These are phyloP conservation scores for Solanum hybrid DNA, from an alignment of 305 asterid genomes.

Conservation along the genomic window DNA sequence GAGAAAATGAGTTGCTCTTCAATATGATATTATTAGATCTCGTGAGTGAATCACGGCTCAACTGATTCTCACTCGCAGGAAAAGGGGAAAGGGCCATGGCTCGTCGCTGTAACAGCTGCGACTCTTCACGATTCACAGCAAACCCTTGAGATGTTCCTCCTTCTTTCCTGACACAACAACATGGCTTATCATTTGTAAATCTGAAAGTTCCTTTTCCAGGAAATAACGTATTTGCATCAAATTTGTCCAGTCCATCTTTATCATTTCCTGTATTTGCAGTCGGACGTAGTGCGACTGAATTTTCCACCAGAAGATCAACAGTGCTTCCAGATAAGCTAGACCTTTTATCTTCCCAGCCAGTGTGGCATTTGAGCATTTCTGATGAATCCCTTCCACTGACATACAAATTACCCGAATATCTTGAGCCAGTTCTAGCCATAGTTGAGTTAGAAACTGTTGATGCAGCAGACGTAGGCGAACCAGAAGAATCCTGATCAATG, in stretches of 20 bases:
- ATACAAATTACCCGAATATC: slow-evolving; percentile 28
- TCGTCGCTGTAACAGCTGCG: slow-evolving; percentile 33
- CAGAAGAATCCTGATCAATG: slow-evolving; percentile 53
- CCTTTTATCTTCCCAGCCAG: slow-evolving; percentile 13
- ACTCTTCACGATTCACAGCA: slow-evolving; percentile 36
- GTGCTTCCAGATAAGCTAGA: slow-evolving; percentile 16
- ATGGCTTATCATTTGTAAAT: slow-evolving; percentile 34
- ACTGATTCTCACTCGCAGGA: slow-evolving; percentile 26
- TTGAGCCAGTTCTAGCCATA: slow-evolving; percentile 40
- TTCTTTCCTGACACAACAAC: slow-evolving; percentile 70
- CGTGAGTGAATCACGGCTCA: slow-evolving; percentile 13
- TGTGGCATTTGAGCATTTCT: background rate
- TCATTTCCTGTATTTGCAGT: slow-evolving; percentile 16
- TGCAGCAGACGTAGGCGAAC: slow-evolving; percentile 64
- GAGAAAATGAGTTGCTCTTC: slow-evolving; percentile 20
- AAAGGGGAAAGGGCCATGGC: slow-evolving; percentile 21
- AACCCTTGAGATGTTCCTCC: slow-evolving; percentile 24
- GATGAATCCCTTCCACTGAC: slow-evolving; percentile 5
- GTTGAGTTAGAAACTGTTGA: slow-evolving; percentile 44
- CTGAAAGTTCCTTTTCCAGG: slow-evolving; percentile 21
- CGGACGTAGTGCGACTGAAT: slow-evolving; percentile 17
- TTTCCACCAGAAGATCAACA: slow-evolving; percentile 20
- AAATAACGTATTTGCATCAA: slow-evolving; percentile 13
- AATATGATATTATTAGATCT: slow-evolving; percentile 9
- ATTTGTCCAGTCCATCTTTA: slow-evolving; percentile 18